Conservation (phyloP, 2,329 filamentous ascomycete genomes). For the Neurospora sp. region DNA sequence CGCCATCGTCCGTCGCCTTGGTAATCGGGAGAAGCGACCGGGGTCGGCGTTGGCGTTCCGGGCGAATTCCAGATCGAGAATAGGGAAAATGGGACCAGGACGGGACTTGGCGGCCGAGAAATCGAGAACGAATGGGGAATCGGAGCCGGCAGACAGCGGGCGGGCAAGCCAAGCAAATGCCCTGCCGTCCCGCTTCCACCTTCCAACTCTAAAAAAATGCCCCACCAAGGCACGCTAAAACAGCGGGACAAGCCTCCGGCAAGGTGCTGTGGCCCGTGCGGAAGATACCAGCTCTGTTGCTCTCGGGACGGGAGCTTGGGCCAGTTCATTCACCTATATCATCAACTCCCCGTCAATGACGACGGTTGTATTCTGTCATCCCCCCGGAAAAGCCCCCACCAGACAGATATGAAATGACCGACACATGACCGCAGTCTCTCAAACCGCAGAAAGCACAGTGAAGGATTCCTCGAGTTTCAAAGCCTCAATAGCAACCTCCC, state of each 20-base stretch:
- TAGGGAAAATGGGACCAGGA: neutral
- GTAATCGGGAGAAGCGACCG: neutral
- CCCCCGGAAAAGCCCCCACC: neutral
- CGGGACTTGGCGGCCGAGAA: neutral
- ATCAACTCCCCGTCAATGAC: neutral
- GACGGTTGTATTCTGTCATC: neutral
- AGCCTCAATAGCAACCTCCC: neutral
- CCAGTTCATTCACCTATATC: neutral
- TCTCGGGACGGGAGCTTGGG: neutral
- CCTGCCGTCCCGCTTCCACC: neutral
- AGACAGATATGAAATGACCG: neutral
- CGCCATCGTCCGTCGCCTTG: slow-evolving; percentile 15
- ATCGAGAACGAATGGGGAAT: neutral
- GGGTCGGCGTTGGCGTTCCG: neutral
- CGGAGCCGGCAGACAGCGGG: neutral
- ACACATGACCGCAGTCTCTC: neutral
- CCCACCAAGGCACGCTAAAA: neutral
- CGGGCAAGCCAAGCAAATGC: neutral
- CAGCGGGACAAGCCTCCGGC: neutral
- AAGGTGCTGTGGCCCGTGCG: neutral
- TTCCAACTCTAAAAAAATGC: neutral
- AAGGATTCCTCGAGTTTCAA: neutral
- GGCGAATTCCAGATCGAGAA: neutral
- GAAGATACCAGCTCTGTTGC: neutral
- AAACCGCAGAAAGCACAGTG: neutral